A percentile compares a stretch with the other conserved stretches of the same genome.
Evolutionary conservation across 768 basidiomycete species (phyloP).

Genomic region (Amanita molliuscula): DNA sequence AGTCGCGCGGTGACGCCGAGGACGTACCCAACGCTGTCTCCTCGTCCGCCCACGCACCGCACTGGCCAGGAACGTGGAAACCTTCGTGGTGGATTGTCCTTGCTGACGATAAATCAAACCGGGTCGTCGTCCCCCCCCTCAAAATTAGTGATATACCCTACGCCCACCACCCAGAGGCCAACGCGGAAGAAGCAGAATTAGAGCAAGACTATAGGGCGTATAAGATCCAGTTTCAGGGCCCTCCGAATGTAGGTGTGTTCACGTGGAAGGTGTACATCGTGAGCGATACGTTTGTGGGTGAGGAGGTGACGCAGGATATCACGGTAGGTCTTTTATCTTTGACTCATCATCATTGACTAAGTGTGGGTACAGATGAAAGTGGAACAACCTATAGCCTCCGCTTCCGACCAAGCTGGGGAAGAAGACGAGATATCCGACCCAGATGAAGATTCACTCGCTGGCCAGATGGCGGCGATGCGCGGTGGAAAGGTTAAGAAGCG

Average conservation of each 20-base stretch:
- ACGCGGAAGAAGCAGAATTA: constrained; percentile 1
- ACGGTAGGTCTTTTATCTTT: constrained; percentile 37
- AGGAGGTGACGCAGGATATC: constrained; percentile 63
- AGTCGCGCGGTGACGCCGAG: constrained; percentile 50
- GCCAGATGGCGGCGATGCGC: constrained; percentile 96
- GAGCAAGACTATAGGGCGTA: constrained; percentile 67
- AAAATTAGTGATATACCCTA: constrained; percentile 75
- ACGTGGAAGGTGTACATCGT: constrained; percentile 83
- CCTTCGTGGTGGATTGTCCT: constrained; percentile 90
- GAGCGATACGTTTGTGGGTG: constrained; percentile 85
- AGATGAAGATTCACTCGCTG: constrained; percentile 91
- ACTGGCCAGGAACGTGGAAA: constrained; percentile 85
- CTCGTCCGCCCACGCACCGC: constrained; percentile 75
- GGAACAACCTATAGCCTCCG: constrained; percentile 54
- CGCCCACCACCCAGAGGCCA: constrained; percentile 26
- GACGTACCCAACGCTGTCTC: constrained; percentile 28
- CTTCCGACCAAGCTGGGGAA: constrained; percentile 34
- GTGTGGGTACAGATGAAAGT: constrained; percentile 58
- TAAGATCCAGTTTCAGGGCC: constrained; percentile 93
- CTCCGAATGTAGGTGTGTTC: constrained; percentile 71
- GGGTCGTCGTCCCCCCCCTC: constrained; percentile 79
- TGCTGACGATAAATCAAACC: constrained; percentile 77
- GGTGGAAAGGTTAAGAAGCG: constrained; percentile 76
- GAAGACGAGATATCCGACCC: constrained; percentile 98
- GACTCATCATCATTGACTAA: constrained; percentile 6